Percentiles rank a stretch among this genome's conserved stretches.
Conservation (phyloP, 768 basidiomycete genomes). For the Russula olivacea region DNA sequence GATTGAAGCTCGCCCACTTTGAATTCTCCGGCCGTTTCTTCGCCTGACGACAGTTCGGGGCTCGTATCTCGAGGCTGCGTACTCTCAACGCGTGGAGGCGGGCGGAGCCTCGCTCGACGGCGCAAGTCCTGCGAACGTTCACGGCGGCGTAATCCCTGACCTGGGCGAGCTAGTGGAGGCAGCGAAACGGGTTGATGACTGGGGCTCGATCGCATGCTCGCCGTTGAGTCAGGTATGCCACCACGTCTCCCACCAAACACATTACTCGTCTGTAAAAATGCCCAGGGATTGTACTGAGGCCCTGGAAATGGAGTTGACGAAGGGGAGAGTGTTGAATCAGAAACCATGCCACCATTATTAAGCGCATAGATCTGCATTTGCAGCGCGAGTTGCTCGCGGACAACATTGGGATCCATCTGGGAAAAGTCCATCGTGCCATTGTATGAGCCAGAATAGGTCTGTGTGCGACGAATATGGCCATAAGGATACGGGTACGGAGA, state of each 20-base stretch:
- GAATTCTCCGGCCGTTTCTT: slow-evolving; percentile 73
- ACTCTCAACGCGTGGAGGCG: slow-evolving; percentile 74
- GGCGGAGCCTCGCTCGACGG: slow-evolving; percentile 39
- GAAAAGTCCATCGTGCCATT: slow-evolving; percentile 29
- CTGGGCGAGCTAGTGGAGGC: slow-evolving; percentile 45
- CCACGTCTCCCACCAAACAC: slow-evolving; percentile 20
- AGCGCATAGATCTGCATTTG: slow-evolving; percentile 79
- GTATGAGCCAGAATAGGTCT: slow-evolving; percentile 33
- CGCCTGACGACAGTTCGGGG: slow-evolving; percentile 69
- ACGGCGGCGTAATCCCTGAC: slow-evolving; percentile 43
- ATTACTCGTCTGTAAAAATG: slow-evolving; percentile 46
- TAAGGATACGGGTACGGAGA: slow-evolving; percentile 81
- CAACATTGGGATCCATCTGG: slow-evolving; percentile 41
- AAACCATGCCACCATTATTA: slow-evolving; percentile 54
- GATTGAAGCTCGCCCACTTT: slow-evolving; percentile 28
- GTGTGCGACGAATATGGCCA: slow-evolving; percentile 57
- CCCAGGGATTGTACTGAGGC: slow-evolving; percentile 63
- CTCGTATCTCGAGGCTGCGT: slow-evolving; percentile 80
- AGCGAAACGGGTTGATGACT: slow-evolving; percentile 60
- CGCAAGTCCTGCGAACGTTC: slow-evolving; percentile 38
- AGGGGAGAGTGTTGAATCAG: slow-evolving; percentile 74
- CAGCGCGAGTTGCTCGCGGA: slow-evolving; percentile 64
- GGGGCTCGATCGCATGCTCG: slow-evolving; percentile 66
- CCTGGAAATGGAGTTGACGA: slow-evolving; percentile 67
- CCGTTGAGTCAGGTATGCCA: slow-evolving; percentile 37